phyloP scores from a whole-genome alignment of 2,329 filamentous ascomycete species.

The Botrytis deweyae region DNA sequence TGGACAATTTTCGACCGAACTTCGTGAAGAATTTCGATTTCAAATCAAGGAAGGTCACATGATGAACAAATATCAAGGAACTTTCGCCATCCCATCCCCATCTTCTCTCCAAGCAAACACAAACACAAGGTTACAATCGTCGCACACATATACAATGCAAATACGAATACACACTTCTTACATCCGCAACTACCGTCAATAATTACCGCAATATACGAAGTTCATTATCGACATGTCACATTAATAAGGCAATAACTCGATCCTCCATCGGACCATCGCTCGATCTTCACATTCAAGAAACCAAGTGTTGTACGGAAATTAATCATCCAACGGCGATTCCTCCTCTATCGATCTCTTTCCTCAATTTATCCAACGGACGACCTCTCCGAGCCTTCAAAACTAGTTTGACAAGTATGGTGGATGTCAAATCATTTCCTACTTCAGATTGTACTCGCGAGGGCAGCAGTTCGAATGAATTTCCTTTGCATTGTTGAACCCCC shows the following conservation, averaged over 20 bases:
- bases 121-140: background rate
- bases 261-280: background rate
- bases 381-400: conserved; percentile 1
- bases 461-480: background rate
- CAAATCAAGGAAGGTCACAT: conserved; percentile 1
- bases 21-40: background rate
- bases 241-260: background rate
- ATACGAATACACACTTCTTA: background rate
- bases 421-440: background rate
- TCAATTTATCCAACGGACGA: conserved; percentile 4
- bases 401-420: background rate
- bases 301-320: background rate
- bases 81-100: background rate
- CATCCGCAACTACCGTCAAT: background rate
- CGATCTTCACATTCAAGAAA: background rate
- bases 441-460: background rate
- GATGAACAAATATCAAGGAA: background rate
- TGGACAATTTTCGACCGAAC: background rate
- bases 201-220: background rate
- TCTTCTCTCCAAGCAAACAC: background rate
- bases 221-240: conserved; percentile 5
- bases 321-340: background rate
- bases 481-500: conserved; percentile 2
- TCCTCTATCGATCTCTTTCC: background rate
- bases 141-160: background rate